Evolutionary conservation across 1,284 basidiomycete species (phyloP), one percentile per base, ranked within the genome.

Genomic region (Moniliophthora roreri): DNA sequence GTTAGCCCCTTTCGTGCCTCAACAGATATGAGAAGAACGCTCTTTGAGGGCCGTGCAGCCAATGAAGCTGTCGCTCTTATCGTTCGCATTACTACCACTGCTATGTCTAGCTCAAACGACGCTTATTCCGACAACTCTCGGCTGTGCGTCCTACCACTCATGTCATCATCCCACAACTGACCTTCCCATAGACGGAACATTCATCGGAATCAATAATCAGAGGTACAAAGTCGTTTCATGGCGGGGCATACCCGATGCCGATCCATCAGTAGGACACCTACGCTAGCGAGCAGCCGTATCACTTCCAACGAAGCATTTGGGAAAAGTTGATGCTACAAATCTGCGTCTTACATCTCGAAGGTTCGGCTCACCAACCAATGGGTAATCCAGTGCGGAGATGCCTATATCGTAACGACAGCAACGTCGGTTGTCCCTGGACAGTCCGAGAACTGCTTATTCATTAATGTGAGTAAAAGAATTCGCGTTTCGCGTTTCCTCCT

Each of bases 361-460:
- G 38, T 24, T 13, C n/a, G 18, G 7, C 10, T 24, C 20, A 42
- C 35, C 23, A 15, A 5, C 20, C 4, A 37, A 44, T 11, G 37
- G 18, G 28, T 32, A 32, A n/a, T n/a, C n/a, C n/a, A n/a, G 28
- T 32, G 28, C 28, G 65, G 61, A 20, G 59, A 60, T 48, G 61
- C 57, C 3, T 74, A 71, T 50, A 67, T 74, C 44, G 11, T 6
- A 32, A 50, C 53, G 40, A 60, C 61, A 8, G 67, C 68, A 39
- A 63, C 50, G 0, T 59, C 54, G 1, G 60, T 67, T 0, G 51
- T 54, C 1, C 20, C 62, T 18, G 63, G 62, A 23, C 66, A 64
- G 24, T 67, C 68, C 10, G 73, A 75, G 54, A 71, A 75, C 50
- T 75, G 73, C 50, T 58, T 75, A 4, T 73, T 71, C 47, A 68